Base-by-base conservation (phyloP, 331 rosid genomes). In the Arachis monticola region DNA sequence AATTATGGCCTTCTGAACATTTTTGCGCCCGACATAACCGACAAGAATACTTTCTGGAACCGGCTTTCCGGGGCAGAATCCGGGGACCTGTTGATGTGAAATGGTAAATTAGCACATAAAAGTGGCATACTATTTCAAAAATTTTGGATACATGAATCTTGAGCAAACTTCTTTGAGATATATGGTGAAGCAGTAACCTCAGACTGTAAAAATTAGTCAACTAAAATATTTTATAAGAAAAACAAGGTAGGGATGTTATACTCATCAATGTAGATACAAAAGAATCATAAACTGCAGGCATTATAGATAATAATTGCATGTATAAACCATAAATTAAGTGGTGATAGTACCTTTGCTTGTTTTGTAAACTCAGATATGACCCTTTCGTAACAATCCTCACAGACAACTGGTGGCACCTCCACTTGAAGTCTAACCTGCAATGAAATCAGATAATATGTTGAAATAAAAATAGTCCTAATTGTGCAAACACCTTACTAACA, bases 11-110 rank as follows among this genome's bases (percentile, higher is more conserved):
- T 86, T 90, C 68, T 80, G 82, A 42, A 94, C 85, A 83, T 89
- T 77, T 72, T 82, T 73, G 78, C 79, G 87, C 75, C 98, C 98
- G 30, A 94, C 85, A 77, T 80, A 85, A 80, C 74, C 64, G 62
- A 88, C 55, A 67, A 94, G 91, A 80, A 94, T 79, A 61, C 76
- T 80, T 70, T 94, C 99, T 0, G 99, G 99, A 77, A 92, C 88
- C 41, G 67, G 74, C 83, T 85, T 88, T 69, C 96, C 96, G 0
- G 93, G 93, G 46, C 92, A 92, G 81, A 94, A 92, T 79, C 99
- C 97, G 11, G 99, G 97, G 51, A 92, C 67, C 22, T 17, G 22
- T 13, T 40, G 42, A 61, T 22, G 67, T 64, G 62, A 80, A 78
- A 63, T 8, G 14, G 4, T 76, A 50, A 64, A 64, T 60, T 69